Evolutionary conservation across 805 yeast genomes (phyloP), one percentile per base, ranked within the genome.

Genomic region (Blastobotrys chiropterorum): DNA sequence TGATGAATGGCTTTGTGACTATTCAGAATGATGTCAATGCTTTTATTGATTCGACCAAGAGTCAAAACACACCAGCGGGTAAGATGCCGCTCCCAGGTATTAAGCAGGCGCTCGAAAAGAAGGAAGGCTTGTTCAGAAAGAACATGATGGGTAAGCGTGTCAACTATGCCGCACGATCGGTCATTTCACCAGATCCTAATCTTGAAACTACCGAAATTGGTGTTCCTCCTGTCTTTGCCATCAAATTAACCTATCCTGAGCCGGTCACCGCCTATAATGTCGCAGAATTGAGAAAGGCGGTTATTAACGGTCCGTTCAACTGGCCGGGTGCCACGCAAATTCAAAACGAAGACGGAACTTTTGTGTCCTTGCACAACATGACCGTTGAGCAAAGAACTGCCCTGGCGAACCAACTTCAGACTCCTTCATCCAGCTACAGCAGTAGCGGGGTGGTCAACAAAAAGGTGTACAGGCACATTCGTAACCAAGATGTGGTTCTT

Each of bases 81-180:
- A 80, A 83, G 56, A 71, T 80, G 47, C 90, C 97, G 21, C 79
- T 81, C 40, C 99, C 99, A 1, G 99, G 99, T 74, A 82, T 94
- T 63, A 94, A 94, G 68, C 99, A 94, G 75, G 95, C 96, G 8
- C 76, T 94, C 65, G 99, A 94, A 71, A 92, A 94, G 82, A 94
- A 94, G 69, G 99, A 94, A 72, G 99, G 99, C 67, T 76, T 92
- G 58, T 94, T 94, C 77, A 82, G 99, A 76, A 94, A 92, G 68
- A 96, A 94, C 67, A 94, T 94, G 99, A 94, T 94, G 99, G 99
- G 99, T 68, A 94, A 94, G 77, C 90, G 99, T 76, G 99, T 94
- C 54, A 95, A 94, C 69, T 92, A 88, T 65, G 97, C 98, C 50
- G 99, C 99, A 48, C 89, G 99, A 73, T 92, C 99, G 7, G 99